phyloP scores from a whole-genome alignment of 768 basidiomycete genomes.

The Suillus sp. region DNA sequence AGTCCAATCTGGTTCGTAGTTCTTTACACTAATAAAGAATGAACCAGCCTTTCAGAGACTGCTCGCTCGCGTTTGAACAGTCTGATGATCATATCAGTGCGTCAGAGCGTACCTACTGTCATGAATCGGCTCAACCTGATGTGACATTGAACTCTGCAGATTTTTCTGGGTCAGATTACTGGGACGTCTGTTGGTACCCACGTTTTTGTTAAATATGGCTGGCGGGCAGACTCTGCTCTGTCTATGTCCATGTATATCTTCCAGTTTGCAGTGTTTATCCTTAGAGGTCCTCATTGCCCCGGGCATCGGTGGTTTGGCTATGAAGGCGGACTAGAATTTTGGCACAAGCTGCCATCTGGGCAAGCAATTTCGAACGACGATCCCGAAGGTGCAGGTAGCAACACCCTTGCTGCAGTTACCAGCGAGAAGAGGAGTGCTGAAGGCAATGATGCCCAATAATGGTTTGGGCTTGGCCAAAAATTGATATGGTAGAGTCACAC shows the following conservation, averaged over 20 bases:
- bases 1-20: too few species aligned
- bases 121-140: background rate
- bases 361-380: too few species aligned
- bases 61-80: constrained; percentile 30
- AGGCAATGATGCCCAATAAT: too few species aligned
- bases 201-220: constrained; percentile 41
- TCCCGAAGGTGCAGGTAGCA: background rate
- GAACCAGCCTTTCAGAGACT: constrained; percentile 26
- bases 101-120: background rate
- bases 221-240: constrained; percentile 35
- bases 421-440: background rate
- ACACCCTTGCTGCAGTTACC: too few species aligned
- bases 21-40: background rate
- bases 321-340: constrained; percentile 48
- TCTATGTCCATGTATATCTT: constrained; percentile 38
- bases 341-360: too few species aligned
- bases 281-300: constrained; percentile 38
- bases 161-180: constrained; percentile 40
- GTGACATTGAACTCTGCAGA: constrained; percentile 11
- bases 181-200: constrained; percentile 43
- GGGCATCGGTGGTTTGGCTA: constrained; percentile 58
- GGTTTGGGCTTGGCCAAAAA: too few species aligned
- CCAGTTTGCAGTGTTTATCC: constrained; percentile 35
- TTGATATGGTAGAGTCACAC: too few species aligned
- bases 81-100: constrained; percentile 28